phyloP scores from a whole-genome alignment of 2,329 filamentous ascomycete genomes.

The Trichophyton schoenleinii region DNA sequence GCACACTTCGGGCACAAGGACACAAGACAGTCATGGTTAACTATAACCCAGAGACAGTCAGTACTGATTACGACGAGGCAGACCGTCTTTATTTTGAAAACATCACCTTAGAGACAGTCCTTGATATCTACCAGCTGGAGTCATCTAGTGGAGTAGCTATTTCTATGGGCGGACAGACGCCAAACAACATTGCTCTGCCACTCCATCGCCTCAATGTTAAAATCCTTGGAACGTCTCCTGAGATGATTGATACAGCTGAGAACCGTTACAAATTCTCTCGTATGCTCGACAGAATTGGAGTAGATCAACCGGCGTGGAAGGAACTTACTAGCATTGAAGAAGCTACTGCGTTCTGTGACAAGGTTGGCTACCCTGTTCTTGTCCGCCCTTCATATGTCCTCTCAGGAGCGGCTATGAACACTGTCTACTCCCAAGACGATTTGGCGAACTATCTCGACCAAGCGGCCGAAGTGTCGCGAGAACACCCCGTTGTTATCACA shows the following conservation, averaged over 20 bases:
- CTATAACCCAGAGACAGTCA: constrained; percentile 81
- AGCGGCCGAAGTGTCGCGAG: constrained; percentile 82
- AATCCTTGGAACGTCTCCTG: constrained; percentile 86
- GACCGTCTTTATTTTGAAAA: constrained; percentile 95
- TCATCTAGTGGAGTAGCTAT: constrained; percentile 72
- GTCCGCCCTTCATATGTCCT: constrained; percentile 94
- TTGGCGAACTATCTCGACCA: constrained; percentile 78
- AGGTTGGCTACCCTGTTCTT: constrained; percentile 82
- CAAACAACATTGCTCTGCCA: constrained; percentile 92
- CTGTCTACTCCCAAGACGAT: constrained; percentile 91
- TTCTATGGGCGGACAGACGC: constrained; percentile 93
- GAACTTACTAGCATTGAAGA: constrained; percentile 92
- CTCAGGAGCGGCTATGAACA: constrained; percentile 98
- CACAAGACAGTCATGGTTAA: constrained; percentile 97
- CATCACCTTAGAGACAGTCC: constrained; percentile 75
- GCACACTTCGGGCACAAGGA: constrained; percentile 70
- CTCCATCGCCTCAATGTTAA: constrained; percentile 82
- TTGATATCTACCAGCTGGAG: constrained; percentile 90
- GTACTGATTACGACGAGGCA: constrained; percentile 86
- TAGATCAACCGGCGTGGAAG: constrained; percentile 97
- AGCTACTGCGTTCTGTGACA: constrained; percentile 72
- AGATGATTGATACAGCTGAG: constrained; percentile 97
- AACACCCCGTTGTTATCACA: constrained; percentile 95
- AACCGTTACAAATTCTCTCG: constrained; percentile 98
- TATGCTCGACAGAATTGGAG: constrained; percentile 86